Base-by-base conservation (phyloP, 2,329 filamentous ascomycete genomes). In the Calonectria naviculata region DNA sequence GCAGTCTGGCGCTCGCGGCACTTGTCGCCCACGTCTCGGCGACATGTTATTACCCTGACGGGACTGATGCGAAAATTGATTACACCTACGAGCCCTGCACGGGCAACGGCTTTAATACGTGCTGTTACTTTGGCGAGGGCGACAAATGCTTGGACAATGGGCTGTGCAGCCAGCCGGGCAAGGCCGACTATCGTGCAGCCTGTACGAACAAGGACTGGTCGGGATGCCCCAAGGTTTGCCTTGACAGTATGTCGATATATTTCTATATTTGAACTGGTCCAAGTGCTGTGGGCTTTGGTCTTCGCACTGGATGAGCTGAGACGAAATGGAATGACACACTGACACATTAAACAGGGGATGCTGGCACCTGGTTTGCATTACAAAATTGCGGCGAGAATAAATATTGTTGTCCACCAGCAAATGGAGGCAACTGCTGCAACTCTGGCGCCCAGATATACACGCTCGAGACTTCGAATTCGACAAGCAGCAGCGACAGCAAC, bases 201-300 rank as follows among this genome's bases (percentile, higher is more conserved):
- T 77, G 75, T 2, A 58, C 75, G 56, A 77, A 76, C 52, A 69
- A 75, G 28, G 75, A 77, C 26, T 77, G 75, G 75, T 73, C 71
- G 1, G 71, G 71, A 17, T 77, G 75, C 4, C 75, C 74, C 3
- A 41, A 75, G 12, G 52, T 74, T 28, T 77, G 75, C 47, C 68
- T 75, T 70, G 73, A 75, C 36, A 66, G 75, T 76, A 46, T 42
- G 75, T 61, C 24, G 26, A 41, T 71, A 19, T 4, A 8, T 19
- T 26, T 4, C 4, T 10, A 17, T 24, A 26, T 19, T 19, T 26
- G 7, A 8, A 26, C 13, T 2, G 7, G 38, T 49, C 28, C 13
- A 31, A 42, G 61, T 19, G 7, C 4, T 19, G 19, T n/a, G 5
- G 10, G 34, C 19, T 12, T 9, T n/a, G 10, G 2, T 9, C 13